Percentiles rank a stretch among this genome's conserved stretches.
Conservation (phyloP, 208 protist species). For the Leptomonas seymouri region DNA sequence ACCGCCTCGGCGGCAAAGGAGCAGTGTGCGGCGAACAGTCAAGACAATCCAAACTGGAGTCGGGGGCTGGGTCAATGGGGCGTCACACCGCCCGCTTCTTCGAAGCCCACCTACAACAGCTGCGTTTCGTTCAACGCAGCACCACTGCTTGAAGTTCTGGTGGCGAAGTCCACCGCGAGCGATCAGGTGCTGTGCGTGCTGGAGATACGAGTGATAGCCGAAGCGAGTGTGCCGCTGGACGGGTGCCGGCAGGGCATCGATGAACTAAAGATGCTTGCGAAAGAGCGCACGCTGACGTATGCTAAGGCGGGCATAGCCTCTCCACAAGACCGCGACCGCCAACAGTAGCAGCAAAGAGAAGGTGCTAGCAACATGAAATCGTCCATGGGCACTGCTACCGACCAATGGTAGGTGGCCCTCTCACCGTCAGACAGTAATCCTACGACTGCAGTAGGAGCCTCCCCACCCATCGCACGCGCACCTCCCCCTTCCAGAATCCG, state of each 20-base stretch:
- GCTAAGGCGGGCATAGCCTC: neutral
- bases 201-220: conserved; percentile 3
- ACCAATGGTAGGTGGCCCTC: no score
- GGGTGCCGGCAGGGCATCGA: conserved; percentile 20
- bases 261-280: conserved; percentile 21
- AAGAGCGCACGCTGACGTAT: conserved; percentile 26
- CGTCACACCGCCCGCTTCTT: neutral
- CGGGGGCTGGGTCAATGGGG: conserved; percentile 8
- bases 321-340: neutral
- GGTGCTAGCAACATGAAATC: neutral
- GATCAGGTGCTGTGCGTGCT: conserved; percentile 21
- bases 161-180: conserved; percentile 19
- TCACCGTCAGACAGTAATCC: no score
- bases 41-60: neutral
- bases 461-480: neutral
- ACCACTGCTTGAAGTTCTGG: conserved; percentile 1
- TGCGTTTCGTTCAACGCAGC: neutral
- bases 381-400: neutral
- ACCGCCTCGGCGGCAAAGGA: conserved; percentile 2
- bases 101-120: neutral
- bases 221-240: neutral
- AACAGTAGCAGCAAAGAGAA: neutral
- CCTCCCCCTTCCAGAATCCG: neutral
- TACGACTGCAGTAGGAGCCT: no score
- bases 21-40: neutral